Percentiles rank a stretch among this genome's conserved stretches.
These are phyloP conservation scores for Theileria orientalis DNA, from an alignment of 169 alveolate genomes.

Conservation along the genomic window DNA sequence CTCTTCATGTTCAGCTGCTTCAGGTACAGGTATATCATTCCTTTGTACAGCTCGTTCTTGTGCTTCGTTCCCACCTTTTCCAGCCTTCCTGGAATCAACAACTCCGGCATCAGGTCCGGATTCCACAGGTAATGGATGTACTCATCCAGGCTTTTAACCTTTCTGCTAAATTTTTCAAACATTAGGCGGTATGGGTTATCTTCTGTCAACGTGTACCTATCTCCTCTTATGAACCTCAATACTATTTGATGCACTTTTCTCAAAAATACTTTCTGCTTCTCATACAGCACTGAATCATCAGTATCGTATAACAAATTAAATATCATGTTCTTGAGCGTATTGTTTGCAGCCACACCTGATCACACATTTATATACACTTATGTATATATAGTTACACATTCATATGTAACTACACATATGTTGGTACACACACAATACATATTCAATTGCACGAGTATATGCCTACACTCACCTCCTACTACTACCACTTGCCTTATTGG, in stretches of 20 bases:
- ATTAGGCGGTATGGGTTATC: constrained; percentile 28
- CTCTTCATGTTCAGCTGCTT: constrained; percentile 6
- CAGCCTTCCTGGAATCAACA: constrained; percentile 38
- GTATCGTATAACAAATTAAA: constrained; percentile 24
- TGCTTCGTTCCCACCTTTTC: constrained; percentile 33
- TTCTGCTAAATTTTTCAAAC: constrained; percentile 14
- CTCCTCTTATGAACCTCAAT: constrained; percentile 12
- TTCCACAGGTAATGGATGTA: constrained; percentile 37
- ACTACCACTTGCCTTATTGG: constrained; percentile 48
- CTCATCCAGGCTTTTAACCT: constrained; percentile 11
- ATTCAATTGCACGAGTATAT: neutral
- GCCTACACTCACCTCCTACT: constrained; percentile 52
- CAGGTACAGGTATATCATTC: constrained; percentile 29
- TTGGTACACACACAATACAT: too few relatives aligned
- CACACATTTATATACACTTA: neutral
- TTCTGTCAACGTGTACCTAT: constrained; percentile 7
- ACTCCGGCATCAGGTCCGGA: constrained; percentile 41
- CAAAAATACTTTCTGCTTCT: neutral
- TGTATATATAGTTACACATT: too few relatives aligned
- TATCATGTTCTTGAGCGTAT: constrained; percentile 26
- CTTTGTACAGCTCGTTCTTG: constrained; percentile 40
- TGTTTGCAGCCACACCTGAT: constrained; percentile 55
- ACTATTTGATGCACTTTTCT: constrained; percentile 13
- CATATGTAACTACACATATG: too few relatives aligned
- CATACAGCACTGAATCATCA: neutral